Evolutionary conservation across 495 filamentous ascomycete genomes (phyloP).

Genomic region (Thozetella sp.): DNA sequence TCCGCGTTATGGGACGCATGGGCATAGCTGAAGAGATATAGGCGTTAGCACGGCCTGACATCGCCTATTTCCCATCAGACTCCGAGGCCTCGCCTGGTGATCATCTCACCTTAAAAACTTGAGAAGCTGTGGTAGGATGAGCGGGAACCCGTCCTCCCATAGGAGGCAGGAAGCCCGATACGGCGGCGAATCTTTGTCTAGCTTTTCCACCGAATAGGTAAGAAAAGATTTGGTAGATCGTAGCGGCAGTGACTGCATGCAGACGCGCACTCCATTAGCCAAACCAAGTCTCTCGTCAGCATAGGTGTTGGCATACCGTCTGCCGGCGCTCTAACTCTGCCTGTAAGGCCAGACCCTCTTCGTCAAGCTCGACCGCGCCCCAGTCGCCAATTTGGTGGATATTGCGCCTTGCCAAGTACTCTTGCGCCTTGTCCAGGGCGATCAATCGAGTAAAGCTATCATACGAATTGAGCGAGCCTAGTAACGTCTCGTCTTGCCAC

Average conservation of each 20-base stretch:
- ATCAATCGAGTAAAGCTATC: constrained; percentile 78
- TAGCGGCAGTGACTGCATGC: constrained; percentile 68
- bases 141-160: constrained; percentile 81
- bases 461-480: constrained; percentile 71
- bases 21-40: constrained; percentile 62
- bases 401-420: constrained; percentile 72
- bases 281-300: not conserved
- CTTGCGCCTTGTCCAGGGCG: constrained; percentile 75
- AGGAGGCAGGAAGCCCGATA: constrained; percentile 73
- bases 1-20: constrained; percentile 90
- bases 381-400: constrained; percentile 84
- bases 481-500: constrained; percentile 76
- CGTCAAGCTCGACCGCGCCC: constrained; percentile 74
- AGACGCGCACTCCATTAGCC: not conserved
- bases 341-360: constrained; percentile 78
- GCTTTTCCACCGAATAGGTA: constrained; percentile 84
- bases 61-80: not conserved
- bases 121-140: constrained; percentile 84
- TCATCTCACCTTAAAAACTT: constrained; percentile 72
- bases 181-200: constrained; percentile 66
- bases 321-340: constrained; percentile 72
- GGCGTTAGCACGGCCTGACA: constrained; percentile 10
- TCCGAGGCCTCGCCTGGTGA: not conserved
- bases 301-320: constrained; percentile 48
- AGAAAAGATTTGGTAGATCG: constrained; percentile 88